Evolutionary conservation across 371 early-diverging fungal genomes (phyloP).

Genomic region (Rhizopus arrhizus): DNA sequence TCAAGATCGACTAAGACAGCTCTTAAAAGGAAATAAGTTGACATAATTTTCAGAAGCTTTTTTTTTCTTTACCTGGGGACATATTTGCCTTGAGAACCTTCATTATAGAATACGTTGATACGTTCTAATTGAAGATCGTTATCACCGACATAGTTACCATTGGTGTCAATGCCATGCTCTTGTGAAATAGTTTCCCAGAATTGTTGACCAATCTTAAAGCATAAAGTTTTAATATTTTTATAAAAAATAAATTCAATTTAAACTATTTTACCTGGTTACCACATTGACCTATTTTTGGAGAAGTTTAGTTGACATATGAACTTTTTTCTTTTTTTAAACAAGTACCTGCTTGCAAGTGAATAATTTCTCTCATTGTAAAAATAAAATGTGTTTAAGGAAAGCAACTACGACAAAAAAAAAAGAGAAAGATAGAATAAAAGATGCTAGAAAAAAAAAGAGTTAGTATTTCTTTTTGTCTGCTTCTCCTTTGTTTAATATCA

Average conservation of each 20-base stretch:
- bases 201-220: constrained; percentile 75
- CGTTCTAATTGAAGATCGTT: constrained; percentile 95
- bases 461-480: too few relatives aligned
- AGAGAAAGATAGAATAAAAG: constrained; percentile 10
- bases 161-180: constrained; percentile 89
- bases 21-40: constrained; percentile 8
- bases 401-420: constrained; percentile 1
- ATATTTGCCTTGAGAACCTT: constrained; percentile 82
- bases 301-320: not conserved
- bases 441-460: constrained; percentile 1
- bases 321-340: not conserved
- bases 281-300: constrained; percentile 72
- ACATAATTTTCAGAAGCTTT: constrained; percentile 44
- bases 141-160: constrained; percentile 81
- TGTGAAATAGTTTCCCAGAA: constrained; percentile 94
- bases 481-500: too few relatives aligned
- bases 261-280: constrained; percentile 72
- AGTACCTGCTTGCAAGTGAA: constrained; percentile 96
- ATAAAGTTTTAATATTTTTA: not conserved
- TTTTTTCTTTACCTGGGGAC: constrained; percentile 62
- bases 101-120: constrained; percentile 98
- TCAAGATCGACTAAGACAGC: constrained; percentile 97
- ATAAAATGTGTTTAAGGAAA: constrained; percentile 2
- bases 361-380: constrained; percentile 95
- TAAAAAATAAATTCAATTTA: not conserved